Percentiles rank a stretch among this genome's conserved stretches.
Conservation (phyloP, 306 rosid species). For the Prunus salicina region DNA sequence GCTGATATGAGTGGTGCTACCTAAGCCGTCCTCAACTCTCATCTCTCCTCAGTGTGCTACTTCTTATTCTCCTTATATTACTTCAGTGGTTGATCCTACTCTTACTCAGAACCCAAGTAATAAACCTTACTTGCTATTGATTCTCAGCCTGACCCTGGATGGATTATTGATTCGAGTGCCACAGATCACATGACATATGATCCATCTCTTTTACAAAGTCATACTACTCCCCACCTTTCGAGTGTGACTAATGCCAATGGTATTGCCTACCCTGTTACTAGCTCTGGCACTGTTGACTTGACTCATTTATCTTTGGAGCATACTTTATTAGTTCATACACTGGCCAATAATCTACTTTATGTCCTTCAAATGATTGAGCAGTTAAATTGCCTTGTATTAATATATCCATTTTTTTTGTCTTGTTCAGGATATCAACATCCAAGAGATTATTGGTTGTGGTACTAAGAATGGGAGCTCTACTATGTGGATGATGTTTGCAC, state of each 20-base stretch:
- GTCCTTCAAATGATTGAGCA: neutral
- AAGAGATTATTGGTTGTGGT: neutral
- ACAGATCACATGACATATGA: neutral
- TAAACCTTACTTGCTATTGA: neutral
- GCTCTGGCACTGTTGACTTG: neutral
- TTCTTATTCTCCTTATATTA: too few species aligned
- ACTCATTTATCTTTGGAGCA: neutral
- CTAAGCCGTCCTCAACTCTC: too few species aligned
- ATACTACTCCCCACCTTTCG: neutral
- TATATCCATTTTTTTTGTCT: neutral
- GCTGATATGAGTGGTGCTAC: too few species aligned
- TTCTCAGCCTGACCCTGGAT: neutral
- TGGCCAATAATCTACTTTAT: neutral
- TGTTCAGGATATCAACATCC: neutral
- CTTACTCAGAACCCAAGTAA: neutral
- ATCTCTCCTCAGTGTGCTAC: too few species aligned
- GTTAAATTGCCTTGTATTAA: neutral
- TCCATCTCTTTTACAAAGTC: neutral
- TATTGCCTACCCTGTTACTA: neutral
- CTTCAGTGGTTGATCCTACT: neutral
- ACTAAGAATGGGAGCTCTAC: neutral
- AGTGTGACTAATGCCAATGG: neutral
- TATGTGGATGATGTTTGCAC: neutral
- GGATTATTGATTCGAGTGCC: neutral
- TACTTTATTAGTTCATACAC: neutral